Base-by-base conservation (phyloP, 805 yeast genomes). In the Myxozyma neotropica region DNA sequence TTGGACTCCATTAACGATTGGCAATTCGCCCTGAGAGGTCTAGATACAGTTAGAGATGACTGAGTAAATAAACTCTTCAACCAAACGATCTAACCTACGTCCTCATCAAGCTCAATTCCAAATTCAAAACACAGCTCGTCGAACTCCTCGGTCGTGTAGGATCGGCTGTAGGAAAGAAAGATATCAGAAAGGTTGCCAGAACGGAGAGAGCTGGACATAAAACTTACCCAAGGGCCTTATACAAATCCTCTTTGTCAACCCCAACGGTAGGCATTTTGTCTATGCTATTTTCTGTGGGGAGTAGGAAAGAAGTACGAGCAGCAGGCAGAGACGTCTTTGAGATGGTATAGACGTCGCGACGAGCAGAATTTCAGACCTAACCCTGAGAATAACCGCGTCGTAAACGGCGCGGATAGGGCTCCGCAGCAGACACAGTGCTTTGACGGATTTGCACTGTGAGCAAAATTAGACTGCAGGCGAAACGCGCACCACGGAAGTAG, bases 81-180 rank as follows among this genome's bases (percentile, higher is more conserved):
- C 10, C 23, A 17, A 12, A 23, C 12, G 19, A 38, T 13, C 29
- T 13, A 50, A 43, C 70, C 3, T 63, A 68, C 71, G 74, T 95
- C 98, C 77, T 95, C 99, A 74, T 94, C 99, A 63, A 94, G 82
- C 78, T 94, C 99, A 68, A 94, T 85, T 70, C 99, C 99, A 69
- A 92, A 94, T 72, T 93, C 95, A 79, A 94, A 94, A 78, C 98
- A 94, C 68, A 94, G 83, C 76, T 92, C 97, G 73, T 94, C 99
- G 69, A 94, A 92, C 72, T 93, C 99, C 69, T 90, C 84, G 67
- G 94, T 88, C 69, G 96, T 82, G 72, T 84, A 85, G 52, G 75
- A 72, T 63, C 78, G 78, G 40, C 81, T 69, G 45, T n/a, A 6
- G 2, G n/a, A n/a, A n/a, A n/a, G n/a, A n/a, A n/a, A n/a, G 7